Percentiles rank a stretch among this genome's conserved stretches.
phyloP scores from a whole-genome alignment of 208 protist genomes.

The Crithidia expoeki region DNA sequence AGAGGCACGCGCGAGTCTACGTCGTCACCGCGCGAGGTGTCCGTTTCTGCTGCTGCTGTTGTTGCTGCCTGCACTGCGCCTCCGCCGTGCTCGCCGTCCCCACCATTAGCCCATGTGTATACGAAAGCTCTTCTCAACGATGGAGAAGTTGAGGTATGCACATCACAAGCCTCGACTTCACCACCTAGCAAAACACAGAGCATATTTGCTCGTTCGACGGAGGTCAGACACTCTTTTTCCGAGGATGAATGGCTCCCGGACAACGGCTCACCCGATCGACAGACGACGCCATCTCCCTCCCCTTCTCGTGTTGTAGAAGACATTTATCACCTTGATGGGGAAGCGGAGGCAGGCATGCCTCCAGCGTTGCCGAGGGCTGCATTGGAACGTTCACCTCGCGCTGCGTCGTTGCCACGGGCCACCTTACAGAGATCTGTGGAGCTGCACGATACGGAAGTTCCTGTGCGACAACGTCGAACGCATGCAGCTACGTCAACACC shows the following conservation, averaged over 20 bases:
- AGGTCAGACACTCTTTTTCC: neutral
- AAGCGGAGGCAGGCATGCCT: neutral
- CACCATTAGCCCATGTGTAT: conserved; percentile 17
- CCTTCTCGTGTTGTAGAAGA: neutral
- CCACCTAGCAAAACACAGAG: neutral
- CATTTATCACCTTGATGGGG: neutral
- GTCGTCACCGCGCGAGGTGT: conserved; percentile 1
- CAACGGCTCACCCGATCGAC: neutral
- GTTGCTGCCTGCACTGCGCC: conserved; percentile 7
- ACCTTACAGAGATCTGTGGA: neutral
- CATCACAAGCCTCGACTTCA: neutral
- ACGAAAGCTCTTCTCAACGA: neutral
- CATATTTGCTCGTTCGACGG: no score
- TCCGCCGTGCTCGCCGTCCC: conserved; percentile 32
- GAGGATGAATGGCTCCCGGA: neutral
- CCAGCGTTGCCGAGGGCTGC: neutral
- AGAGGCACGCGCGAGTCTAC: neutral
- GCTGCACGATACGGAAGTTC: neutral
- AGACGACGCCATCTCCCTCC: neutral
- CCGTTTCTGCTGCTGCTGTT: neutral
- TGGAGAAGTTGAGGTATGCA: neutral
- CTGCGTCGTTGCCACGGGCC: neutral
- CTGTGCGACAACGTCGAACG: neutral
- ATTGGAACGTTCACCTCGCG: neutral
- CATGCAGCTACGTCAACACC: neutral